These are phyloP conservation scores for Carex pumila DNA, from an alignment of 176 grass and related monocot species.

Conservation along the genomic window DNA sequence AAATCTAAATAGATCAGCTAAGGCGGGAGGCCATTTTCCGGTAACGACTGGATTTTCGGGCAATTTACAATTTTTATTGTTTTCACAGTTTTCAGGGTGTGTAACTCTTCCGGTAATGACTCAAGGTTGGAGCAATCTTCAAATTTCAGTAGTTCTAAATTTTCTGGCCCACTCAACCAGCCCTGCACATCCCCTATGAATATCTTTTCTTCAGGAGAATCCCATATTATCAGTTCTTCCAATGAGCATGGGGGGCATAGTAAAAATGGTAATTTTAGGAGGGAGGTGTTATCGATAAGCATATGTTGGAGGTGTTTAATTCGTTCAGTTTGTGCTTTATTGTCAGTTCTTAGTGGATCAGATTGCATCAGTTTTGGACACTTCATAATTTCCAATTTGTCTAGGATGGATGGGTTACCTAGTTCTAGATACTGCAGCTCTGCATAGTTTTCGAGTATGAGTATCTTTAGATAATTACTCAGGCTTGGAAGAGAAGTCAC, in stretches of 20 bases:
- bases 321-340: neutral
- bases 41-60: neutral
- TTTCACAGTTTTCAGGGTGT: neutral
- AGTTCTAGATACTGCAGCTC: neutral
- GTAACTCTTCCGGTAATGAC: neutral
- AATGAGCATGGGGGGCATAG: neutral
- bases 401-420: neutral
- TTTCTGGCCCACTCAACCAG: neutral
- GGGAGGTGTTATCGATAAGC: neutral
- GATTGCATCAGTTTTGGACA: neutral
- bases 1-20: neutral
- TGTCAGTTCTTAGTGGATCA: neutral
- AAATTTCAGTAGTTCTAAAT: neutral
- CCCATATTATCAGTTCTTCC: neutral
- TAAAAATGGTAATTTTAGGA: conserved; percentile 2
- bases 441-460: neutral
- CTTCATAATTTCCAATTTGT: neutral
- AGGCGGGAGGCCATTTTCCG: neutral
- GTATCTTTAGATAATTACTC: neutral
- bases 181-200: neutral
- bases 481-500: neutral
- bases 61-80: neutral
- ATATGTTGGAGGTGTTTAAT: neutral
- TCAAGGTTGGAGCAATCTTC: neutral
- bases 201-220: neutral